Conservation (phyloP, 2,329 filamentous ascomycete species). For the Metarhizium robertsii region DNA sequence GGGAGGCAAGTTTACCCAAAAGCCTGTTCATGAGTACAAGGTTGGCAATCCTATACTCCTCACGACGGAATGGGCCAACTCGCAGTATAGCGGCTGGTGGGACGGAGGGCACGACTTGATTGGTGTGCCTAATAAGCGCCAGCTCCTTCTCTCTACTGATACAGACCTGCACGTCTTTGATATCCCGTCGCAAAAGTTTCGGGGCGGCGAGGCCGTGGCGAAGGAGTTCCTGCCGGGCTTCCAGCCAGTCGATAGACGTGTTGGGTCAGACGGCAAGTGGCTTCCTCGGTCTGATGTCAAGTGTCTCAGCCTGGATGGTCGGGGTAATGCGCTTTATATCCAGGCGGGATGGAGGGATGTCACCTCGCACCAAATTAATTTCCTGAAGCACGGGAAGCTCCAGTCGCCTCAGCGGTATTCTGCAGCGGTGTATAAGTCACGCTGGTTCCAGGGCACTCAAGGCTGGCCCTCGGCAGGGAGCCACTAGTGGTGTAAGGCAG, state of each 20-base stretch:
- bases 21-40: not conserved
- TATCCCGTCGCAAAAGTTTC: not conserved
- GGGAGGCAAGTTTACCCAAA: not conserved
- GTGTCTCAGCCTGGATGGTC: not conserved
- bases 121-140: not conserved
- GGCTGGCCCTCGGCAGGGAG: not conserved
- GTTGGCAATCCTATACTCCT: not conserved
- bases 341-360: conserved; percentile 1
- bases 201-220: not conserved
- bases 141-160: conserved; percentile 3
- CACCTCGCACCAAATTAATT: not conserved
- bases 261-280: not conserved
- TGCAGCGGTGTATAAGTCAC: not conserved
- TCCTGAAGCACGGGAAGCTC: not conserved
- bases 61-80: conserved; percentile 1
- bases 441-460: not conserved
- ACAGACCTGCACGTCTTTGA: conserved; percentile 1
- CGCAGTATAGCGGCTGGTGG: conserved; percentile 1
- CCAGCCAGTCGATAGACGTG: not conserved
- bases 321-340: not conserved
- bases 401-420: not conserved
- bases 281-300: conserved; percentile 4
- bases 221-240: not conserved
- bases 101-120: conserved; percentile 1
- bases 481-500: not conserved